Percentiles rank a stretch among this genome's conserved stretches.
These are phyloP conservation scores for Paramecium biaurelia DNA, from an alignment of 73 alveolate species.

Conservation along the genomic window DNA sequence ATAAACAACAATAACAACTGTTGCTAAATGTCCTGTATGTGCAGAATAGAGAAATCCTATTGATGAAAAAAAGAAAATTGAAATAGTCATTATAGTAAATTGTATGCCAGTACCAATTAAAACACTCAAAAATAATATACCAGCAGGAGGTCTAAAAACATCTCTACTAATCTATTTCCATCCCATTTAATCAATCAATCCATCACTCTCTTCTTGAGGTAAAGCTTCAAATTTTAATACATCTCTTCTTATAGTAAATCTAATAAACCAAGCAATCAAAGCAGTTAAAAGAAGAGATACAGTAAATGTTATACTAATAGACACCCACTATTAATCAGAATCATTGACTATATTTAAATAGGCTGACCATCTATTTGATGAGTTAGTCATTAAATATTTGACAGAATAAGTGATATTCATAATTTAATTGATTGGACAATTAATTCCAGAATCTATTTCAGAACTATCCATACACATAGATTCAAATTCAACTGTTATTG, in stretches of 20 bases:
- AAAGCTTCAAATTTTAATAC: constrained; percentile 10
- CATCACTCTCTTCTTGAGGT: neutral
- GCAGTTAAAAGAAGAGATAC: neutral
- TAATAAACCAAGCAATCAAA: neutral
- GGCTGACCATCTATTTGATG: constrained; percentile 15
- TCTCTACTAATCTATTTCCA: constrained; percentile 70
- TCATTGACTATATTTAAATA: neutral
- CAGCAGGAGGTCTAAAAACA: constrained; percentile 67
- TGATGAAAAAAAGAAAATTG: constrained; percentile 42
- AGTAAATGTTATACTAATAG: neutral
- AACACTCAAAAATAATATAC: constrained; percentile 1
- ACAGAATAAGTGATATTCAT: neutral
- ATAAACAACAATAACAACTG: constrained; percentile 37
- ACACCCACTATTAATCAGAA: neutral
- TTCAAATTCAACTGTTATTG: neutral
- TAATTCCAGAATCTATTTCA: neutral
- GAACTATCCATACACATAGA: neutral
- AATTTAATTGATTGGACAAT: neutral
- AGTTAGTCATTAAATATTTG: no score
- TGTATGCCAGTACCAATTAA: constrained; percentile 66
- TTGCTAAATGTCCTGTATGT: constrained; percentile 61
- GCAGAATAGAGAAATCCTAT: constrained; percentile 63
- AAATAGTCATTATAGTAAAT: constrained; percentile 33
- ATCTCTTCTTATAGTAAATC: constrained; percentile 7
- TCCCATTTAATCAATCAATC: constrained; percentile 50